Conservation (phyloP, 192 early-diverging fungal genomes). For the Polychytrium aggregatum region DNA sequence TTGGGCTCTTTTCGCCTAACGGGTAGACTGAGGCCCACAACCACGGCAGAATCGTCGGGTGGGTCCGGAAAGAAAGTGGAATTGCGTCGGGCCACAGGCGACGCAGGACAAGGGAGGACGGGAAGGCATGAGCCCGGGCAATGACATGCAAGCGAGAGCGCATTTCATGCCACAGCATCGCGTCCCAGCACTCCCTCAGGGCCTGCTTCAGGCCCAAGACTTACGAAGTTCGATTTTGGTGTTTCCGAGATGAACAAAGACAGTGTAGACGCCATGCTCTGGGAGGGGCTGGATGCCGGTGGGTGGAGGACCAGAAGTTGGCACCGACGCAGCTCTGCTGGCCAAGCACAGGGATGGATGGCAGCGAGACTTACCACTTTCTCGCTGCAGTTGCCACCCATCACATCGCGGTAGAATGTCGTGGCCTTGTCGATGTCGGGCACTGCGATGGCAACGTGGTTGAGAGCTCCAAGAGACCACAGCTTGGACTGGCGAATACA, state of each 20-base stretch:
- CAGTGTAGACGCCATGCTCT: slow-evolving; percentile 77
- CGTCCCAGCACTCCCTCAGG: too few relatives aligned
- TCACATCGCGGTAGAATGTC: slow-evolving; percentile 56
- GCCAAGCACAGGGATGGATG: not conserved
- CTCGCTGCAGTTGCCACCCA: slow-evolving; percentile 60
- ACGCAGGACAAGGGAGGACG: too few relatives aligned
- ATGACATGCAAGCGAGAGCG: too few relatives aligned
- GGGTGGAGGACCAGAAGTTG: not conserved
- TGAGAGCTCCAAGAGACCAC: slow-evolving; percentile 64
- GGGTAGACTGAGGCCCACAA: slow-evolving; percentile 40
- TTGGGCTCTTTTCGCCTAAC: slow-evolving; percentile 63
- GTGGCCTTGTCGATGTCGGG: slow-evolving; percentile 61
- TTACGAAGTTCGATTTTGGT: slow-evolving; percentile 70
- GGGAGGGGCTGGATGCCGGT: slow-evolving; percentile 38
- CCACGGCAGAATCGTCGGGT: too few relatives aligned
- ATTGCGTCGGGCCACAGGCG: not conserved
- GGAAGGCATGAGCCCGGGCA: too few relatives aligned
- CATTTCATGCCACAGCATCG: too few relatives aligned
- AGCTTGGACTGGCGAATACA: too few relatives aligned
- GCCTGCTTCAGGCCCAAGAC: too few relatives aligned
- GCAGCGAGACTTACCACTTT: slow-evolving; percentile 32
- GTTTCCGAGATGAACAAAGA: slow-evolving; percentile 76
- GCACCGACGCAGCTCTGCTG: too few relatives aligned
- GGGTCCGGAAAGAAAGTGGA: not conserved
- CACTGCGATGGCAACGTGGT: slow-evolving; percentile 76